Base-by-base conservation (phyloP, 345 rosid species). In the Eucalyptus camaldulensis region DNA sequence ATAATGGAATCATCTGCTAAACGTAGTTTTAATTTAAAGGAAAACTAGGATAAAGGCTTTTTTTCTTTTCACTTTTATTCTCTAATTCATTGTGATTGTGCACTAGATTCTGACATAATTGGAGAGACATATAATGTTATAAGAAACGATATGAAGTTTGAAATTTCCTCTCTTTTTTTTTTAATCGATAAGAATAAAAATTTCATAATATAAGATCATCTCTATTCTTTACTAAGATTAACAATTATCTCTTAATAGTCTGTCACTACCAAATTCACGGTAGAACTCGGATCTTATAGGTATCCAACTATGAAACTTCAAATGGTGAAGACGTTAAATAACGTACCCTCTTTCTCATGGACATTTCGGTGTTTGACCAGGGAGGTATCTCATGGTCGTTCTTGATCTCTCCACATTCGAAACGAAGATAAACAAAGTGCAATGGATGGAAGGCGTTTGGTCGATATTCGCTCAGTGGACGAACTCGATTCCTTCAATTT, bases 1-100 rank as follows among this genome's bases (percentile, higher is more conserved):
- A 24, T 56, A 56, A 22, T 56, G 1, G 6, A 56, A 56, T 56
- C 1, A 0, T 24, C 6, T 10, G 3, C 0, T 24, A 13, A 24
- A 56, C 3, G 13, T 8, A 56, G 27, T 1, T 24, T 8, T 56
- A 56, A 22, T 56, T 56, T 56, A 4, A 56, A 29, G 13, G 6
- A 19, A 24, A 56, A 56, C 0, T 10, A 10, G 1, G 6, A 24
- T 56, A 24, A 56, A 56, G 1, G 2, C 6, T 5, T 56, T 56
- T 24, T 56, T 9, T 2, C 56, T 9, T 56, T 56, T 22, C 1
- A 10, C 29, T 22, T 56, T 9, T 56, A 56, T 56, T 56, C 13
- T 56, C 62, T 22, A 56, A 9, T 56, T 24, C 6, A 24, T 24
- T 56, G 62, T 56, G 29, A 56, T 24, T 24, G 29, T 56, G 62